Evolutionary conservation across 306 rosid species (phyloP).

Genomic region (Argentina anserina): DNA sequence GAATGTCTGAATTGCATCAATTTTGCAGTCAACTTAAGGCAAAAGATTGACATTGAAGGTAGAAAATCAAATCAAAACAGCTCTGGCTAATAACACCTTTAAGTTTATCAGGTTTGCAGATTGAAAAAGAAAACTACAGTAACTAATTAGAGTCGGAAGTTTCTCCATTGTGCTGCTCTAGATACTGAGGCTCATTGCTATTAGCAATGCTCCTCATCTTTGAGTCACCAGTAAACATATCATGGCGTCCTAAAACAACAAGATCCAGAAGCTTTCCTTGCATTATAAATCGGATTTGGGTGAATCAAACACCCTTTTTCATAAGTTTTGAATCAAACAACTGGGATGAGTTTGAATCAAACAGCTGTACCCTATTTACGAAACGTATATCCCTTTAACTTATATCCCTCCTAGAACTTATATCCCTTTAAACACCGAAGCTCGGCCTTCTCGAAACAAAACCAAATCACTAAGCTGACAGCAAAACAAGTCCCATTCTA

Average conservation of each 20-base stretch:
- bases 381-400: too few relatives aligned
- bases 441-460: conserved; percentile 14
- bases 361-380: neutral
- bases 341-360: conserved; percentile 49
- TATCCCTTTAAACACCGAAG: neutral
- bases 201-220: conserved; percentile 32
- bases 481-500: conserved; percentile 3
- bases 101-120: conserved; percentile 1
- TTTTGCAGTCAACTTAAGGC: neutral
- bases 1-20: neutral
- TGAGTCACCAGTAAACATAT: conserved; percentile 41
- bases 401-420: conserved; percentile 1
- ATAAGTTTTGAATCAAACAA: conserved; percentile 72
- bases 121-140: neutral
- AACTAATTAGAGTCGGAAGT: conserved; percentile 6
- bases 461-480: conserved; percentile 2
- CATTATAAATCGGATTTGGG: conserved; percentile 72
- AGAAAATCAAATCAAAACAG: neutral
- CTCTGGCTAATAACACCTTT: neutral
- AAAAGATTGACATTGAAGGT: neutral
- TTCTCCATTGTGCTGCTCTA: conserved; percentile 17
- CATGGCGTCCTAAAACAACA: conserved; percentile 57
- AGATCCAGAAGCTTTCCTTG: conserved; percentile 80
- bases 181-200: conserved; percentile 27
- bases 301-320: conserved; percentile 72